Evolutionary conservation across 495 filamentous ascomycete species (phyloP), one percentile per base, ranked within the genome.

Genomic region (Penicillium maclennaniae): DNA sequence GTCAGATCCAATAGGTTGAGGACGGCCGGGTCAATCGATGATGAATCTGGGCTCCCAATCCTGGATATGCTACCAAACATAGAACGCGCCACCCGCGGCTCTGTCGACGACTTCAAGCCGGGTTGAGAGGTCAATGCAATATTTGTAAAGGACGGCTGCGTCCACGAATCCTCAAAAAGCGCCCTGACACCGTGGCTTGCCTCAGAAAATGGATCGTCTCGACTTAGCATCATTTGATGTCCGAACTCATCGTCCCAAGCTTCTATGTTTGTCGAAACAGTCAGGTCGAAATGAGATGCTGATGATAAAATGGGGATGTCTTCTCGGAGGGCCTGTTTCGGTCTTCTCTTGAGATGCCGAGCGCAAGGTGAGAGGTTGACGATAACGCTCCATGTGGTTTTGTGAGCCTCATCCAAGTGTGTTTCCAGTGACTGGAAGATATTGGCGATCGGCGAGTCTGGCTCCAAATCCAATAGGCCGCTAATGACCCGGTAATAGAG

Each of bases 401-500:
- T 10, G 15, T 44, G 37, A 20, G 55, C 38, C 14, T 7, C n/a
- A 4, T 20, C 14, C 5, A 63, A 25, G 3, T 55, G 36, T 7
- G 17, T 14, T 1, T 21, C 19, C 2, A 55, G 23, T 9, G 47
- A 8, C 15, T 34, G 39, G 19, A 62, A 54, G 3, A 62, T 56
- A 6, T 37, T 47, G 12, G 37, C 17, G 19, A 65, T 39, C 12
- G 45, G 14, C 0, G 31, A 17, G 25, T 16, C 43, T 1, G 27
- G 12, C 15, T 45, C 45, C 4, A 62, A n/a, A 8, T 31, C 40
- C 21, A 49, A n/a, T 9, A 65, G 8, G 8, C 43, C 46, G 7
- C 26, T 17, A 1, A 53, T 16, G n/a, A 55, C 27, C 9, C 56
- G 53, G 36, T 45, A 60, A 26, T 65, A 65, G 7, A 65, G 51